Evolutionary conservation across 805 yeast species (phyloP).

Genomic region (Candida khao-thaluensis): DNA sequence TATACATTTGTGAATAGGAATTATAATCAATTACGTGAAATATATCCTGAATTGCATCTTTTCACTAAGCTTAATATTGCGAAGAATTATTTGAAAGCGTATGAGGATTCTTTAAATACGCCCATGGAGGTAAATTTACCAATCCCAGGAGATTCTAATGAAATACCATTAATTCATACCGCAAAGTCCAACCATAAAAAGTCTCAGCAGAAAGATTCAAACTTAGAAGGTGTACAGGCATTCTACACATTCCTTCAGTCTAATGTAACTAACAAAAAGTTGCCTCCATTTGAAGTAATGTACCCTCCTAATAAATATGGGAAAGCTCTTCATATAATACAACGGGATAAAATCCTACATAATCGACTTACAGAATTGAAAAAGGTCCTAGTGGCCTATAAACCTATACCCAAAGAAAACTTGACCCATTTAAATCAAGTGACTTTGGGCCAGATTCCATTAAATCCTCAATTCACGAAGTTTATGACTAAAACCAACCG

Average conservation of each 20-base stretch:
- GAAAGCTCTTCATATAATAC: conserved; percentile 28
- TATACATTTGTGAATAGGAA: conserved; percentile 19
- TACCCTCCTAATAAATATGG: conserved; percentile 33
- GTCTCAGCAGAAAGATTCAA: background rate
- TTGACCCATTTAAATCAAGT: conserved; percentile 20
- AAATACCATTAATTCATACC: background rate
- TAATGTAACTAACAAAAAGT: conserved; percentile 22
- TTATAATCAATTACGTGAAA: conserved; percentile 21
- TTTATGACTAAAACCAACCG: conserved; percentile 28
- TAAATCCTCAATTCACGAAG: conserved; percentile 26
- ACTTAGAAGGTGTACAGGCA: background rate
- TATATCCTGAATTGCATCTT: conserved; percentile 37
- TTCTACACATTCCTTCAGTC: background rate
- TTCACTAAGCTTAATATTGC: conserved; percentile 13
- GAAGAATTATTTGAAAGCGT: conserved; percentile 12
- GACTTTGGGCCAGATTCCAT: conserved; percentile 15
- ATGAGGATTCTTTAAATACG: conserved; percentile 13
- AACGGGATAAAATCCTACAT: conserved; percentile 26
- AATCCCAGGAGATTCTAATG: background rate
- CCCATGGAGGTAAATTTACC: background rate
- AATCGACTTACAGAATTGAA: conserved; percentile 25
- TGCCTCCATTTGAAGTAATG: conserved; percentile 30
- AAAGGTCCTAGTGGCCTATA: conserved; percentile 15
- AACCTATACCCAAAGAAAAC: conserved; percentile 22
- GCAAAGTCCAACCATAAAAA: too few species aligned